phyloP scores from a whole-genome alignment of 2,329 filamentous ascomycete species.

The Kalaharituber pfeilii region DNA sequence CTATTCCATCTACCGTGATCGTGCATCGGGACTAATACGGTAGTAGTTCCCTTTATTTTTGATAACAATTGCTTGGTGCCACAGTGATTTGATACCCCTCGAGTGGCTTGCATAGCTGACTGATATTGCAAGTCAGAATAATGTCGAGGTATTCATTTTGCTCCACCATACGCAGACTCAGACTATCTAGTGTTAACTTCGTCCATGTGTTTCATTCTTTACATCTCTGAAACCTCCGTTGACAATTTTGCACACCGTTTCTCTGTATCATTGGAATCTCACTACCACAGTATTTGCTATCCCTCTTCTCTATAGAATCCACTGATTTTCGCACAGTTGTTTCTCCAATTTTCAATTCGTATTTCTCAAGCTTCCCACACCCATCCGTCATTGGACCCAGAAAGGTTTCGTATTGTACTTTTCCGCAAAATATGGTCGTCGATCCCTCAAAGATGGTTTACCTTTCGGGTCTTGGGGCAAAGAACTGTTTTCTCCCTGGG shows the following conservation, averaged over 20 bases:
- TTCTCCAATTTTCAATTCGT: slow-evolving; percentile 41
- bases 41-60: no score
- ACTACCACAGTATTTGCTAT: slow-evolving; percentile 62
- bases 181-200: neutral
- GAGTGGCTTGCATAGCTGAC: slow-evolving; percentile 50
- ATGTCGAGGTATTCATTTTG: slow-evolving; percentile 86
- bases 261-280: slow-evolving; percentile 42
- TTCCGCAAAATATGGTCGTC: slow-evolving; percentile 72
- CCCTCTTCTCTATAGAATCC: slow-evolving; percentile 52
- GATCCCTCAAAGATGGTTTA: slow-evolving; percentile 65
- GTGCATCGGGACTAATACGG: no score
- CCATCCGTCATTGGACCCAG: slow-evolving; percentile 58
- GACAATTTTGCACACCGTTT: slow-evolving; percentile 55
- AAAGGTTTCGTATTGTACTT: slow-evolving; percentile 57
- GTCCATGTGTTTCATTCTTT: neutral
- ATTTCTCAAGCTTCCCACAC: slow-evolving; percentile 62
- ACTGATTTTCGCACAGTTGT: slow-evolving; percentile 62
- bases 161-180: slow-evolving; percentile 26
- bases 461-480: slow-evolving; percentile 50
- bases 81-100: slow-evolving; percentile 31
- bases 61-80: no score
- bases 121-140: slow-evolving; percentile 62
- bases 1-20: no score
- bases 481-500: slow-evolving; percentile 49
- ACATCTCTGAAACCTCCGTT: slow-evolving; percentile 41